These are phyloP conservation scores for Drechslerella dactyloides DNA, from an alignment of 2,329 filamentous ascomycete genomes.

Conservation along the genomic window DNA sequence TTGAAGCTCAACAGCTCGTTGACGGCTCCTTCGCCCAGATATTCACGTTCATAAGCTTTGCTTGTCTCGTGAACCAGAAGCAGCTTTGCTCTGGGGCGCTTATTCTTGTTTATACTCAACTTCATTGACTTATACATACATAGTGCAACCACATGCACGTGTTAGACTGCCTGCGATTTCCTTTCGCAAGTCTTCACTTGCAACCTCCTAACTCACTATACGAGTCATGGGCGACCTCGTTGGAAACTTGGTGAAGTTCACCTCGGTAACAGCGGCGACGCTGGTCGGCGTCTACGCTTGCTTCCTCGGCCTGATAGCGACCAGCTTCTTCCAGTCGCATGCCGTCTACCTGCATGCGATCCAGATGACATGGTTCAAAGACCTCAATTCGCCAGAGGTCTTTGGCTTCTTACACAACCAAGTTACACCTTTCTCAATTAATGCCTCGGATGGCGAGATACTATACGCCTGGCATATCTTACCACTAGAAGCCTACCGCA, in stretches of 20 bases:
- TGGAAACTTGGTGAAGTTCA: slow-evolving; percentile 17
- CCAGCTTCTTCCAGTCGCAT: slow-evolving; percentile 63
- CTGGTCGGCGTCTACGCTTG: slow-evolving; percentile 58
- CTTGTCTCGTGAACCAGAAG: too few relatives aligned
- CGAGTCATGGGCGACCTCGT: slow-evolving; percentile 10
- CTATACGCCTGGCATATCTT: slow-evolving; percentile 64
- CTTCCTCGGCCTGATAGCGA: slow-evolving; percentile 61
- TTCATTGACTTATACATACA: too few relatives aligned
- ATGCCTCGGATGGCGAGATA: slow-evolving; percentile 58
- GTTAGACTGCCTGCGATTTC: too few relatives aligned
- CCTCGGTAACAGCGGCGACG: slow-evolving; percentile 53
- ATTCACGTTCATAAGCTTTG: too few relatives aligned
- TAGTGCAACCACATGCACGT: too few relatives aligned
- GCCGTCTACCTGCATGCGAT: slow-evolving; percentile 66
- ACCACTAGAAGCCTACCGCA: slow-evolving; percentile 61
- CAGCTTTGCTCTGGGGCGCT: too few relatives aligned
- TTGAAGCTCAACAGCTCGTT: too few relatives aligned
- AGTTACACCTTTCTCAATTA: slow-evolving; percentile 62
- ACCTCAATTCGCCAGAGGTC: slow-evolving; percentile 62
- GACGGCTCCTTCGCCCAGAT: too few relatives aligned
- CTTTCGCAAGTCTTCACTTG: too few relatives aligned
- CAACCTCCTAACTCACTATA: background rate
- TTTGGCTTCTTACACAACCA: slow-evolving; percentile 63
- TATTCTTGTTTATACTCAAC: too few relatives aligned
- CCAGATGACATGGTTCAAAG: slow-evolving; percentile 65